These are phyloP conservation scores for Gossypium herbaceum DNA, from an alignment of 345 rosid genomes.

Conservation along the genomic window DNA sequence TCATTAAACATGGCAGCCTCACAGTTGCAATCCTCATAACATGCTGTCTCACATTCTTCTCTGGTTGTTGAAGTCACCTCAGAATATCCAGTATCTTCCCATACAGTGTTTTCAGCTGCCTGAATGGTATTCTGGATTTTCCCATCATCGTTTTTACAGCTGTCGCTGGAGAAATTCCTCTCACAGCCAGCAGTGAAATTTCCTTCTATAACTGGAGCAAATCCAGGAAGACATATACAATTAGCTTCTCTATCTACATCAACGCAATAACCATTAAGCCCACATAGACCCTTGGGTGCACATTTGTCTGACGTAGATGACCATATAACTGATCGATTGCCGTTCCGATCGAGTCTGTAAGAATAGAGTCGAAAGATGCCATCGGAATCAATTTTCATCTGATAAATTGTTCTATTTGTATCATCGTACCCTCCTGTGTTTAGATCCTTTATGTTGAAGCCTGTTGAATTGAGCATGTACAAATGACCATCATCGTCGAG, in stretches of 20 bases:
- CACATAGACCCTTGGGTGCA: constrained; percentile 11
- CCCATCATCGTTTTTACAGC: neutral
- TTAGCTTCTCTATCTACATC: neutral
- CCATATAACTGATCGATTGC: neutral
- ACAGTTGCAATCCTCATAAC: neutral
- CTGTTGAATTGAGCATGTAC: constrained; percentile 6
- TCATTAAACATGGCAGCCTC: constrained; percentile 1
- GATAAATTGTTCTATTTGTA: neutral
- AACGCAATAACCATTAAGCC: constrained; percentile 8
- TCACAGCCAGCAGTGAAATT: neutral
- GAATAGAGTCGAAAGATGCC: constrained; percentile 5
- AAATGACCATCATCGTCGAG: constrained; percentile 8
- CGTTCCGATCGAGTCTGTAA: neutral
- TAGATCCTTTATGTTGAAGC: neutral
- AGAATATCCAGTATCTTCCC: constrained; percentile 8
- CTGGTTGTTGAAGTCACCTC: neutral
- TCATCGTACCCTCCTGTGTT: neutral
- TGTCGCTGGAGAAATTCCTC: neutral
- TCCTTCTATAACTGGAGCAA: neutral
- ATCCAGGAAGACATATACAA: constrained; percentile 3
- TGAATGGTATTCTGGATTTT: neutral
- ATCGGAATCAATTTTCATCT: constrained; percentile 4
- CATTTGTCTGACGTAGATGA: neutral
- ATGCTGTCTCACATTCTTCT: neutral
- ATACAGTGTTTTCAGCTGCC: neutral